Evolutionary conservation across 2,329 filamentous ascomycete species (phyloP).

Genomic region (Rhynchosporium graminicola): DNA sequence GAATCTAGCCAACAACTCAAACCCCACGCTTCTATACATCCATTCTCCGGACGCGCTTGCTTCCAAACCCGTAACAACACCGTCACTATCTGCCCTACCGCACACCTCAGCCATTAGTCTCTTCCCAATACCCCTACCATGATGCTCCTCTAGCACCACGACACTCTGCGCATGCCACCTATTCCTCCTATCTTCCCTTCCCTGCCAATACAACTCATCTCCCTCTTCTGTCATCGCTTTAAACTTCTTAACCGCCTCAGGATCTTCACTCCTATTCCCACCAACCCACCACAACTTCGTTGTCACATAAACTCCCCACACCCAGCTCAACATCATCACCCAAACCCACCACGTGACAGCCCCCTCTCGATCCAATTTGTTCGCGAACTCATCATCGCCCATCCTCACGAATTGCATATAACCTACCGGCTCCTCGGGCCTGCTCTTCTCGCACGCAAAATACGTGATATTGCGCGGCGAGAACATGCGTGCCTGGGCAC

Average conservation of each 20-base stretch:
- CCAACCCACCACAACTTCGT: constrained; percentile 7
- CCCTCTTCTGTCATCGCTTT: constrained; percentile 11
- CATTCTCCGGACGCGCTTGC: constrained; percentile 32
- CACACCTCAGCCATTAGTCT: constrained; percentile 35
- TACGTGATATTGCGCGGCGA: constrained; percentile 25
- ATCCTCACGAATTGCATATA: constrained; percentile 30
- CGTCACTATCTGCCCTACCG: constrained; percentile 31
- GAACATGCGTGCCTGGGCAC: constrained; percentile 26
- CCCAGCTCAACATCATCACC: constrained; percentile 18
- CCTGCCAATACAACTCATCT: constrained; percentile 27
- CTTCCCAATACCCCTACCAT: constrained; percentile 34
- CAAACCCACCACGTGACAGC: constrained; percentile 10
- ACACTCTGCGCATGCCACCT: constrained; percentile 35
- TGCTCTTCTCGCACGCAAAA: constrained; percentile 26
- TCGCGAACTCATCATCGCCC: constrained; percentile 31
- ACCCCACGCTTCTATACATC: constrained; percentile 34
- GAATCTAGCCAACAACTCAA: constrained; percentile 28
- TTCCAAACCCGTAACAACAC: constrained; percentile 32
- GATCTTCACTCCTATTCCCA: constrained; percentile 22
- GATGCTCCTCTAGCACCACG: constrained; percentile 30
- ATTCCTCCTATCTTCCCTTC: constrained; percentile 26
- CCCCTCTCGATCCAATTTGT: constrained; percentile 18
- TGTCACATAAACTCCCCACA: constrained; percentile 18
- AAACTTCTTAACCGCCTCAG: constrained; percentile 18
- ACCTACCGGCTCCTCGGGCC: constrained; percentile 23